Conservation (phyloP, 768 basidiomycete species). For the Imleria badia region DNA sequence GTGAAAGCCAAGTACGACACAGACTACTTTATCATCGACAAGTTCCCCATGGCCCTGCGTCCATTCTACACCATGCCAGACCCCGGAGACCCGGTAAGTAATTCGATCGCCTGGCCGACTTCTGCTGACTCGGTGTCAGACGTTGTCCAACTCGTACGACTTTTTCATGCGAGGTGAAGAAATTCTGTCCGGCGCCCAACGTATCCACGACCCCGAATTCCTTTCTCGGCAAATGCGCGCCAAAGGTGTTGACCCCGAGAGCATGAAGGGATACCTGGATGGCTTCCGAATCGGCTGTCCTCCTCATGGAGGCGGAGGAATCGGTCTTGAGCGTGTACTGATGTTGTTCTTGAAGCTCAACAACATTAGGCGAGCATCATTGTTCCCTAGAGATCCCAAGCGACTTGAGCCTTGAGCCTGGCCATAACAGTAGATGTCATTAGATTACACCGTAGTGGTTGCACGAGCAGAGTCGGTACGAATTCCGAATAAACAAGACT, state of each 20-base stretch:
- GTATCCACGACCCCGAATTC: constrained; percentile 87
- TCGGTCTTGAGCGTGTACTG: constrained; percentile 91
- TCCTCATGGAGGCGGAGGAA: constrained; percentile 96
- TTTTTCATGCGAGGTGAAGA: constrained; percentile 99
- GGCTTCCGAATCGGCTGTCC: constrained; percentile 94
- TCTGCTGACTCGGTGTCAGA: constrained; percentile 40
- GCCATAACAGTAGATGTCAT: constrained; percentile 7
- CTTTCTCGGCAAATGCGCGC: constrained; percentile 81
- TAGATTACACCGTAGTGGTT: constrained; percentile 14
- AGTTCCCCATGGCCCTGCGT: constrained; percentile 93
- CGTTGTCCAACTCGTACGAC: constrained; percentile 96
- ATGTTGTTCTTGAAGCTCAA: constrained; percentile 98
- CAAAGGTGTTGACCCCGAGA: constrained; percentile 87
- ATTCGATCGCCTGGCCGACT: neutral
- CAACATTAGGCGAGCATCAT: constrained; percentile 88
- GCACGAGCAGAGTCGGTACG: constrained; percentile 16
- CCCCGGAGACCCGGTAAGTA: constrained; percentile 77
- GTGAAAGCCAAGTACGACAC: constrained; percentile 94
- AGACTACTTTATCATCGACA: constrained; percentile 99
- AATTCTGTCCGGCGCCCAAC: constrained; percentile 97
- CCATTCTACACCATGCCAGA: constrained; percentile 99
- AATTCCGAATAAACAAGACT: constrained; percentile 22
- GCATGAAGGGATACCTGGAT: constrained; percentile 91
- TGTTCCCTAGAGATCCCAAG: constrained; percentile 98
- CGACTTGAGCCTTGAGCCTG: constrained; percentile 73